Base-by-base conservation (phyloP, 306 rosid genomes). In the Pyrus bretschneideri region DNA sequence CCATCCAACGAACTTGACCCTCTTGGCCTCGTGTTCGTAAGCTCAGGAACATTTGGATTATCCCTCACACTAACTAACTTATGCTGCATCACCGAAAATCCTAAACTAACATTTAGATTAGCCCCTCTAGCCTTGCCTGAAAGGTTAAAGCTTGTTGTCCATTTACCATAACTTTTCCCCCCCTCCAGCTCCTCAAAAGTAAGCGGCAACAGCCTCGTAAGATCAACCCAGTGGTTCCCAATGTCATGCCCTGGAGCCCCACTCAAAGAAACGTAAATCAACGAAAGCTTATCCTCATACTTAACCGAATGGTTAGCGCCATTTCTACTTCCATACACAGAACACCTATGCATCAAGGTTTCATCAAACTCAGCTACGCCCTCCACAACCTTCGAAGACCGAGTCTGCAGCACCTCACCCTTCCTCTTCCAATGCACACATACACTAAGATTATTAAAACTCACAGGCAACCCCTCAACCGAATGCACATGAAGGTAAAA, bases 111-210 rank as follows among this genome's bases (percentile, higher is more conserved):
- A 72, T 87, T 86, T 29, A 90, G 72, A 70, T 27, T 83, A 76
- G 93, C 96, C 76, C 97, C 97, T 68, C 71, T 79, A 33, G 94
- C 96, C 76, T 85, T 89, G 64, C 91, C 97, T 2, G 85, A 79
- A 79, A 93, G 88, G 69, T 81, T 84, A 71, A 93, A 93, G 85
- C 89, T 93, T 2, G 94, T 89, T 14, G 85, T 87, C 96, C 96
- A 93, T 76, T 83, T 86, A 61, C 91, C 92, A 6, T 81, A 84
- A 70, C 86, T 85, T 70, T 86, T 90, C 33, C 80, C 91, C 67
- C 91, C 92, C 71, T 83, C 86, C 67, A 89, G 82, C 79, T 89
- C 96, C 74, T 88, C 96, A 67, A 87, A 73, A 64, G 85, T 87
- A 75, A 74, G 81, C 6, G 97, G 96, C 58, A 93, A 89, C 79